Evolutionary conservation across 345 rosid genomes (phyloP), one percentile per base, ranked within the genome.

Genomic region (Aurinia saxatilis): DNA sequence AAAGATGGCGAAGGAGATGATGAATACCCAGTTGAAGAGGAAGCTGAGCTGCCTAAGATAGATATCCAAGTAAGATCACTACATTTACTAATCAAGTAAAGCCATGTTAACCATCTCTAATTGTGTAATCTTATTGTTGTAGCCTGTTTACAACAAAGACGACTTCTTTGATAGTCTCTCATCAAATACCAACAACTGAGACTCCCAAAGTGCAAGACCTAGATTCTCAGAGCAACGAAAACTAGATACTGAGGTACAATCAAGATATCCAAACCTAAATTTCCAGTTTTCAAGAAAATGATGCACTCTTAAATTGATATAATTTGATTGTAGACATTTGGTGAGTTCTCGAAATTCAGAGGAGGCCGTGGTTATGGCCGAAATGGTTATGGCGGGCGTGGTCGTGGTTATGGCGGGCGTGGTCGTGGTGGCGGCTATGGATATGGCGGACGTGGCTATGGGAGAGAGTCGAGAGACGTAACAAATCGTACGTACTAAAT

Each of bases 141-240:
- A 91, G 98, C 77, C 86, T 67, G 76, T 86, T 19, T 91, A 91
- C 78, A 88, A 83, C 63, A 91, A 86, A 79, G 96, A 91, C 50
- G 98, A 91, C 81, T 88, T 88, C 58, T 91, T 88, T 75, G 96
- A 91, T 79, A 73, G 88, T 12, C 84, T 91, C 42, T 91, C 96
- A 14, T 78, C 73, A 73, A 76, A 81, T 50, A 47, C 86, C 8
- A 69, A 62, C 45, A 76, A 66, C 69, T 67, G 71, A 37, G 83
- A 78, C 3, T 80, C 85, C 39, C 89, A 77, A 48, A 81, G 60
- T 63, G 81, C 87, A 75, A 86, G 96, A 70, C 72, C 90, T 9
- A 83, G 73, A 66, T 91, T 83, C 80, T 86, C 95, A 1, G 98
- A 88, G 82, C 98, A 80, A 72, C 69, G 77, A 82, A 91, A 82